These are phyloP conservation scores for Luvunga scandens DNA, from an alignment of 345 rosid genomes.

Conservation along the genomic window DNA sequence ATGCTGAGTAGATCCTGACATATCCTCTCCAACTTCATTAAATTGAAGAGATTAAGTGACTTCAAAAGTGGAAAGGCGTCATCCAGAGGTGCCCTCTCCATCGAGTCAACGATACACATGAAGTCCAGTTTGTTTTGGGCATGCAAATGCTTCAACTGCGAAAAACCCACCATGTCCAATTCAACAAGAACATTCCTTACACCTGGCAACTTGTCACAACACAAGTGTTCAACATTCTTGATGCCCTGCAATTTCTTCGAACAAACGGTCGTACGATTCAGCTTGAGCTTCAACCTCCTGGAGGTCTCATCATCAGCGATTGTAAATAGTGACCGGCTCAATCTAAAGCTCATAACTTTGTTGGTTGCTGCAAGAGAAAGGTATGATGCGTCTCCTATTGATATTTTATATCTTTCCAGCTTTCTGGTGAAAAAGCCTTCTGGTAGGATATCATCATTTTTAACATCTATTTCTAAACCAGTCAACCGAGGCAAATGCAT, in stretches of 20 bases:
- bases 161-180: constrained; percentile 10
- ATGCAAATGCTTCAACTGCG: constrained; percentile 7
- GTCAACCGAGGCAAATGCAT: constrained; percentile 12
- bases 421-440: background rate
- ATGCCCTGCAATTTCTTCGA: background rate
- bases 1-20: background rate
- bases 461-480: background rate
- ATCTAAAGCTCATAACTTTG: background rate
- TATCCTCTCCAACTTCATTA: constrained; percentile 13
- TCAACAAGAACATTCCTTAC: background rate
- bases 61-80: constrained; percentile 5
- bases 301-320: background rate
- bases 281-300: background rate
- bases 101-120: background rate
- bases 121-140: background rate
- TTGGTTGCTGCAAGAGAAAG: background rate
- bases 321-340: background rate
- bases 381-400: background rate
- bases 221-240: constrained; percentile 3
- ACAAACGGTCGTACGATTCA: background rate
- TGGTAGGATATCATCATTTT: background rate
- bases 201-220: constrained; percentile 5
- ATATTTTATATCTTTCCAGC: background rate
- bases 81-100: background rate
- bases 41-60: background rate